Base-by-base conservation (phyloP, 495 filamentous ascomycete genomes). In the Penicillium canescens region DNA sequence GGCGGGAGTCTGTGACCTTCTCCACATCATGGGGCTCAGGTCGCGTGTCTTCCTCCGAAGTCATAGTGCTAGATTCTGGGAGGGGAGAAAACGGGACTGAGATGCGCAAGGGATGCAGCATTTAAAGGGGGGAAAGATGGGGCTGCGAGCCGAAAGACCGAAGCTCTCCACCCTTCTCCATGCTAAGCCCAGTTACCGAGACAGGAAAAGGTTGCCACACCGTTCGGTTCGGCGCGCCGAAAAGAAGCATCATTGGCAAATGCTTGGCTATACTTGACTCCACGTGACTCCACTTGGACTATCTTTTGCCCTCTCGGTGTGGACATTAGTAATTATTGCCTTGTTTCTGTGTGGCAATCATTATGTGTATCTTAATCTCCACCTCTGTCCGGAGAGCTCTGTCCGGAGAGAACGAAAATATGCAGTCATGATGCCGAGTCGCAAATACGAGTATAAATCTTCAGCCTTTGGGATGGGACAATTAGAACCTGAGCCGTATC, bases 191-290 rank as follows among this genome's bases (percentile, higher is more conserved):
- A 41, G 18, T 49, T 34, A 44, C 52, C 52, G 46, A 38, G 47
- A 33, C 35, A 11, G 33, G 31, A 13, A 52, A 20, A 3, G 40
- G 13, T 39, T 45, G 43, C 49, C 49, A 53, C 55, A 31, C 14
- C 13, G 34, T 8, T 33, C 21, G 36, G 60, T 42, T 59, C 60
- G 60, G 60, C 36, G 31, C 52, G 56, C 56, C 54, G 56, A 57
- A 50, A 53, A 44, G 42, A 60, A 63, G 56, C 60, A 56, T 51
- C 7, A 39, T 36, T 47, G 43, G 53, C n/a, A 35, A 55, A 52
- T 60, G 56, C 56, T 56, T 60, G 56, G 60, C 39, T 42, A 33
- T n/a, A 13, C 9, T 6, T 24, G 35, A 42, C 56, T 57, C 60
- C 53, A 23, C 10, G 4, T 18, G 35, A 37, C 56, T 57, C 60